These are phyloP conservation scores for Chimonanthus praecox DNA, from an alignment of 164 flowering plant genomes.

Conservation along the genomic window DNA sequence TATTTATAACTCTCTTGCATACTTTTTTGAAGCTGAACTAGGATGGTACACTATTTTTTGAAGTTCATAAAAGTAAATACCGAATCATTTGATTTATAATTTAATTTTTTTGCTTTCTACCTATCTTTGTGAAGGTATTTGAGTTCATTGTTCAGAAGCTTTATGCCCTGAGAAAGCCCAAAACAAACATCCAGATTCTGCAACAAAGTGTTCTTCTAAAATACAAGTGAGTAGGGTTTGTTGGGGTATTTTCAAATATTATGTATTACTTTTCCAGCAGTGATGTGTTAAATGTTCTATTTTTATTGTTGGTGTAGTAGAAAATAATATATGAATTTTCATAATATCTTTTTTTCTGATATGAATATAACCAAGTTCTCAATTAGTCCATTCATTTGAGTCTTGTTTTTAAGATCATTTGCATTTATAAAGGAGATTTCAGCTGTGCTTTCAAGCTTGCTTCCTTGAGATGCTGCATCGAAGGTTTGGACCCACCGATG, in stretches of 20 bases:
- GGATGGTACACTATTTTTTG: not conserved
- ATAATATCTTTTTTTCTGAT: too few relatives aligned
- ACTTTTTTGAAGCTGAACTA: not conserved
- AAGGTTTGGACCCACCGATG: too few relatives aligned
- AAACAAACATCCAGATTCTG: conserved; percentile 96
- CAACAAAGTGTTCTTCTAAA: conserved; percentile 94
- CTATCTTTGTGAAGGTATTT: conserved; percentile 50
- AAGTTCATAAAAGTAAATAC: not conserved
- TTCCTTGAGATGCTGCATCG: too few relatives aligned
- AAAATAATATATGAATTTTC: not conserved
- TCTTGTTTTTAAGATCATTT: not conserved
- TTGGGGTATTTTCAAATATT: not conserved
- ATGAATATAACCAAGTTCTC: not conserved
- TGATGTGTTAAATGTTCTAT: not conserved
- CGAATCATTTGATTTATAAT: not conserved
- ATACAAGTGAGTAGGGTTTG: conserved; percentile 63
- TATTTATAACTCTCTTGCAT: not conserved
- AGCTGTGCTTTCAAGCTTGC: too few relatives aligned
- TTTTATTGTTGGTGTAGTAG: not conserved
- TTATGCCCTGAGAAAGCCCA: conserved; percentile 91
- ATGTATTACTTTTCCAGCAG: not conserved
- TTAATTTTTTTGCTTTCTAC: not conserved
- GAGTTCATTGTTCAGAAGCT: conserved; percentile 96
- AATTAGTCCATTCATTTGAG: not conserved
- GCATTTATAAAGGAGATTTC: too few relatives aligned